Conservation (phyloP, 2,329 filamentous ascomycete species). For the Meredithiella fracta region DNA sequence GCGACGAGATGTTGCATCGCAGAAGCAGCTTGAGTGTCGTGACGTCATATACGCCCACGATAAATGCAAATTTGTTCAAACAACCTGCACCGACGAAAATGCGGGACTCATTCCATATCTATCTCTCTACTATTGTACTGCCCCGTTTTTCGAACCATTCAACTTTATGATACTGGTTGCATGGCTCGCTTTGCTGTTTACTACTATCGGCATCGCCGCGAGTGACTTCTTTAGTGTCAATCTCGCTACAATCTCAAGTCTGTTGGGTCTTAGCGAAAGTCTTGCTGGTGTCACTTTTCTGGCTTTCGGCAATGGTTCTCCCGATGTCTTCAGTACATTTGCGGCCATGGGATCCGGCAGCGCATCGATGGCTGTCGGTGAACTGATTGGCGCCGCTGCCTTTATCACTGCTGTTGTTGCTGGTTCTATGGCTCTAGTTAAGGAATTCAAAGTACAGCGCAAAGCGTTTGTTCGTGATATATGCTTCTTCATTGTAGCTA, state of each 20-base stretch:
- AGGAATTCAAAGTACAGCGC: constrained; percentile 79
- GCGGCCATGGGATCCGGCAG: constrained; percentile 95
- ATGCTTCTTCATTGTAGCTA: constrained; percentile 75
- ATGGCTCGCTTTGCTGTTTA: constrained; percentile 84
- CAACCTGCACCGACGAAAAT: constrained; percentile 76
- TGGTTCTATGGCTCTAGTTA: constrained; percentile 91
- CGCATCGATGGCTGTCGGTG: constrained; percentile 88
- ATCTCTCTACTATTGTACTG: constrained; percentile 72
- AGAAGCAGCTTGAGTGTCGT: constrained; percentile 41
- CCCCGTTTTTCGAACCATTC: constrained; percentile 50
- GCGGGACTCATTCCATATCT: constrained; percentile 82
- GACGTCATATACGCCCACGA: constrained; percentile 61
- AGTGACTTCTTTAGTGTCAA: constrained; percentile 99
- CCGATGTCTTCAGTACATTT: constrained; percentile 96
- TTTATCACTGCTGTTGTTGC: constrained; percentile 96
- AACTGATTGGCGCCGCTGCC: constrained; percentile 82
- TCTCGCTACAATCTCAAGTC: constrained; percentile 74
- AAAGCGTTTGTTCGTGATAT: constrained; percentile 87
- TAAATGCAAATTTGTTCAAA: constrained; percentile 71
- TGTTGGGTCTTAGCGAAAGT: constrained; percentile 88
- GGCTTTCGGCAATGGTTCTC: constrained; percentile 93
- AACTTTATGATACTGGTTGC: constrained; percentile 63
- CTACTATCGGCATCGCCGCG: constrained; percentile 90
- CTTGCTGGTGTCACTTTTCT: constrained; percentile 91
- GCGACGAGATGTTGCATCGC: not conserved